Evolutionary conservation across 2,329 filamentous ascomycete species (phyloP).

Genomic region (Sphaerulina musiva): DNA sequence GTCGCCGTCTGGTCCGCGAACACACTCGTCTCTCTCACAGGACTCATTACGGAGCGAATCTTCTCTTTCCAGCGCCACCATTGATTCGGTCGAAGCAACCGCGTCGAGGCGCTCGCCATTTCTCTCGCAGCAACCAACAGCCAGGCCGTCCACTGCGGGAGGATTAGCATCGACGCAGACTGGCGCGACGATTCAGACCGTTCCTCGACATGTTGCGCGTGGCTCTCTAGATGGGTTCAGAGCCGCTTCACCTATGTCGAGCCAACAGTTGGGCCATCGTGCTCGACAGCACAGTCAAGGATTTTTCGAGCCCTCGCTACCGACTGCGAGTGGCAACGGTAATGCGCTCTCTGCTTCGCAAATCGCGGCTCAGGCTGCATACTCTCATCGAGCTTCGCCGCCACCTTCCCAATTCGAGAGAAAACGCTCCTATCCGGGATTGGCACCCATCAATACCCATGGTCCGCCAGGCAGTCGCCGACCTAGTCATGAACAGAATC

Average conservation of each 20-base stretch:
- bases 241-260: constrained; percentile 28
- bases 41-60: constrained; percentile 31
- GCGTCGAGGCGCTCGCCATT: constrained; percentile 36
- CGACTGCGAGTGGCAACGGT: constrained; percentile 36
- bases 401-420: constrained; percentile 36
- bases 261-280: constrained; percentile 44
- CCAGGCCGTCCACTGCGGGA: constrained; percentile 31
- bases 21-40: constrained; percentile 32
- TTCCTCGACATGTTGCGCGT: constrained; percentile 28
- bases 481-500: constrained; percentile 30
- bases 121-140: constrained; percentile 25
- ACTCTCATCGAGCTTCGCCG: constrained; percentile 44
- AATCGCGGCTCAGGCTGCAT: constrained; percentile 72
- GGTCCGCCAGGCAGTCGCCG: constrained; percentile 18
- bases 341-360: constrained; percentile 57
- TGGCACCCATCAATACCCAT: constrained; percentile 45
- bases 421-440: constrained; percentile 68
- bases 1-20: constrained; percentile 30
- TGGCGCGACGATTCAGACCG: constrained; percentile 32
- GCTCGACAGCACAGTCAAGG: constrained; percentile 67
- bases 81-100: constrained; percentile 35
- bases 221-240: constrained; percentile 33
- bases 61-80: constrained; percentile 32
- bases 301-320: constrained; percentile 67
- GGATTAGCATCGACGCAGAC: constrained; percentile 30